Percentiles rank a stretch among this genome's conserved stretches.
Evolutionary conservation across 345 rosid species (phyloP).

Genomic region (Syzygium jambos): DNA sequence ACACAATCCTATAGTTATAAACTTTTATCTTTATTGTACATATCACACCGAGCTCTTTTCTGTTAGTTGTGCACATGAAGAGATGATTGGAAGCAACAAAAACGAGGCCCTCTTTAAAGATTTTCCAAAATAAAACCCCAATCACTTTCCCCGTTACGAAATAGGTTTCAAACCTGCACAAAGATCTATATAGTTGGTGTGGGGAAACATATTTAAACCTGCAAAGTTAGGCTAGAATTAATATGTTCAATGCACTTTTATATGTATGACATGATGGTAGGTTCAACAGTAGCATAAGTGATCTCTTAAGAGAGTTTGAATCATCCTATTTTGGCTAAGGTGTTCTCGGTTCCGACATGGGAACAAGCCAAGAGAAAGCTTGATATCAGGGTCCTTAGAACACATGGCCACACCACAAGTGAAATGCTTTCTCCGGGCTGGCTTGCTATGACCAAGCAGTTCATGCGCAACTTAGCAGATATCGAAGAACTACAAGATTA

Average conservation of each 20-base stretch:
- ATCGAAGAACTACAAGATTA: not conserved
- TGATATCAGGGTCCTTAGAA: not conserved
- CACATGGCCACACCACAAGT: not conserved
- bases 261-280: not conserved
- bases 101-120: not conserved
- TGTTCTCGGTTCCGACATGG: not conserved
- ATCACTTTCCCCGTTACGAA: not conserved
- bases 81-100: not conserved
- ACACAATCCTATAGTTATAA: not conserved
- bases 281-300: not conserved
- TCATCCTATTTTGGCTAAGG: not conserved
- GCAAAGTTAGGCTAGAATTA: not conserved
- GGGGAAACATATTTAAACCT: not conserved
- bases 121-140: not conserved
- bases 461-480: not conserved
- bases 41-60: not conserved
- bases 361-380: not conserved
- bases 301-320: not conserved
- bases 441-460: not conserved
- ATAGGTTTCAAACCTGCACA: not conserved
- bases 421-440: not conserved
- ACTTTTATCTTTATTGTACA: not conserved
- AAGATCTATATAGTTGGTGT: not conserved
- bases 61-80: not conserved
- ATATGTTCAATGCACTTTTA: rapidly evolving